phyloP scores from a whole-genome alignment of 805 yeast genomes.

The Geotrichum ghanense region DNA sequence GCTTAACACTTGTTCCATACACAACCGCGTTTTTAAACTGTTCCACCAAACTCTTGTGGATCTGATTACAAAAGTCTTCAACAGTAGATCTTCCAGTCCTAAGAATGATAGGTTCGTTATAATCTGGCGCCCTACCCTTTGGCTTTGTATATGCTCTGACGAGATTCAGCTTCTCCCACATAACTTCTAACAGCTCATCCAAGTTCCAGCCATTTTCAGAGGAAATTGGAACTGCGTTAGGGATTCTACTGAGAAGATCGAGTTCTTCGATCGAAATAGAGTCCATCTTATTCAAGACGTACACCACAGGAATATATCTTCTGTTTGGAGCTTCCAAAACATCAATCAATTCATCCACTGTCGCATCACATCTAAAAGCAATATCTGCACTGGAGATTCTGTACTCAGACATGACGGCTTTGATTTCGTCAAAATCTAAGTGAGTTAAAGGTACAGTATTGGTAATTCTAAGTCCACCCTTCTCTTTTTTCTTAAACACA shows the following conservation, averaged over 20 bases:
- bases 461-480: conserved; percentile 91
- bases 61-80: conserved; percentile 92
- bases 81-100: conserved; percentile 73
- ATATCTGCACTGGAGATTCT: conserved; percentile 92
- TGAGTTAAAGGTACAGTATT: conserved; percentile 88
- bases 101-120: conserved; percentile 87
- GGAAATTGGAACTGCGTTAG: conserved; percentile 94
- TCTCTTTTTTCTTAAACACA: conserved; percentile 80
- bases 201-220: conserved; percentile 95
- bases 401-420: conserved; percentile 94
- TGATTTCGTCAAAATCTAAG: conserved; percentile 82
- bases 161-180: conserved; percentile 89
- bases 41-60: conserved; percentile 87
- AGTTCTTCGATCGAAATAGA: conserved; percentile 89
- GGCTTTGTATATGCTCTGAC: conserved; percentile 97
- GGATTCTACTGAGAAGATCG: conserved; percentile 81
- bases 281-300: conserved; percentile 92
- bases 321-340: conserved; percentile 83
- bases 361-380: conserved; percentile 94
- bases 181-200: conserved; percentile 83
- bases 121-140: conserved; percentile 89
- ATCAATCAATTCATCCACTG: conserved; percentile 93
- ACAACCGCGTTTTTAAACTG: conserved; percentile 91
- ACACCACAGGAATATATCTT: conserved; percentile 89
- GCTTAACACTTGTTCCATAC: conserved; percentile 86